Evolutionary conservation across 441 rosid genomes (phyloP).

Genomic region (Aquilaria agallochum): DNA sequence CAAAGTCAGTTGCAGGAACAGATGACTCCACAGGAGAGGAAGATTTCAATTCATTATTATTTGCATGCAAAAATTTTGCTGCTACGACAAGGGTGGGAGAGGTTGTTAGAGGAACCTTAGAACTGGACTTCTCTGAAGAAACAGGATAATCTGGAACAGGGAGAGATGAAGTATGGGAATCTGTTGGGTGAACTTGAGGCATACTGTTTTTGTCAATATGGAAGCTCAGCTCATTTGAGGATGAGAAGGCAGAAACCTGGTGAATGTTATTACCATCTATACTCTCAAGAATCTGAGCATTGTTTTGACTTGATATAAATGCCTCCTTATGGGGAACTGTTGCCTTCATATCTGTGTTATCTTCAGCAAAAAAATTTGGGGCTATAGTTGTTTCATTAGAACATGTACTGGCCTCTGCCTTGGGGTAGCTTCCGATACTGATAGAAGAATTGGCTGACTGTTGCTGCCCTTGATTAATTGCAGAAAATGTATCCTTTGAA

Average conservation of each 20-base stretch:
- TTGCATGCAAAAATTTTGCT: constrained; percentile 67
- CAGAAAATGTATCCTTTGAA: constrained; percentile 73
- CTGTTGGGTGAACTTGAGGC: constrained; percentile 40
- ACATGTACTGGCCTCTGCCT: constrained; percentile 71
- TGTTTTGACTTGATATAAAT: constrained; percentile 35
- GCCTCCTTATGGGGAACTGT: constrained; percentile 37
- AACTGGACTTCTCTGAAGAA: constrained; percentile 72
- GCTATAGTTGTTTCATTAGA: constrained; percentile 61
- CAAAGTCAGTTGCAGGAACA: constrained; percentile 60
- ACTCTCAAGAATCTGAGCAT: constrained; percentile 39
- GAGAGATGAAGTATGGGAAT: constrained; percentile 61
- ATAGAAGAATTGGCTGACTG: constrained; percentile 76
- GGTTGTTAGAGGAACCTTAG: constrained; percentile 47
- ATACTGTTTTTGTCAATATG: constrained; percentile 30
- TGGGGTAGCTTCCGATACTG: constrained; percentile 85
- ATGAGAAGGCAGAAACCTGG: constrained; percentile 42
- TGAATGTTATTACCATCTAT: constrained; percentile 42
- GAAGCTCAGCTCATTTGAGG: constrained; percentile 43
- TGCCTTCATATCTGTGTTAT: constrained; percentile 40
- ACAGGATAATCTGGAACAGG: constrained; percentile 59
- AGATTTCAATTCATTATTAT: constrained; percentile 48
- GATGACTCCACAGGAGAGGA: constrained; percentile 67
- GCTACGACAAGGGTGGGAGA: constrained; percentile 70
- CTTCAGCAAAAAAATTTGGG: constrained; percentile 34
- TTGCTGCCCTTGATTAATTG: constrained; percentile 77